Evolutionary conservation across 2,329 filamentous ascomycete species (phyloP).

Genomic region (Trichophyton verrucosum): DNA sequence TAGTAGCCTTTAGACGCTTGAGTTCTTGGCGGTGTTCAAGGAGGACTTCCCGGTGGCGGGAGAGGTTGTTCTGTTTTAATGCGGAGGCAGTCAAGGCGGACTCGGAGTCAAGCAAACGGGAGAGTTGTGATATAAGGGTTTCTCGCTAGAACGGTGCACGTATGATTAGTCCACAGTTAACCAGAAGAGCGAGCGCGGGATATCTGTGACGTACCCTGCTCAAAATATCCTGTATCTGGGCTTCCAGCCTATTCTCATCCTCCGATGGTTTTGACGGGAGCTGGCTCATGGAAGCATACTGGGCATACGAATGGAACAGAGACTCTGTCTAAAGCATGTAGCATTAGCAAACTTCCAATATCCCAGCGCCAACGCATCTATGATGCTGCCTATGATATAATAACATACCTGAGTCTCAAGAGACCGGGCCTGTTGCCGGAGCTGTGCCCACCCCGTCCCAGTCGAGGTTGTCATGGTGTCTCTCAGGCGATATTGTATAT

Average conservation of each 20-base stretch:
- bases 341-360: neutral
- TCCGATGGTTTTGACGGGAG: conserved; percentile 73
- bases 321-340: conserved; percentile 58
- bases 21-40: conserved; percentile 77
- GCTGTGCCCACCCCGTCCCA: conserved; percentile 73
- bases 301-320: conserved; percentile 60
- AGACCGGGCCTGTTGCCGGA: conserved; percentile 79
- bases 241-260: conserved; percentile 68
- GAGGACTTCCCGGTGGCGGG: conserved; percentile 81
- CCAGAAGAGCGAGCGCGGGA: neutral
- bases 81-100: conserved; percentile 74
- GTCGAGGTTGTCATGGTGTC: conserved; percentile 42
- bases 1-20: conserved; percentile 56
- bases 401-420: conserved; percentile 72
- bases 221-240: conserved; percentile 70
- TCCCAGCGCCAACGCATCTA: neutral
- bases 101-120: conserved; percentile 86
- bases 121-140: conserved; percentile 64
- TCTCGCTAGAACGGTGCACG: conserved; percentile 51
- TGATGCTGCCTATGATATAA: neutral
- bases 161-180: neutral
- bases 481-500: neutral
- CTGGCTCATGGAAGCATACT: conserved; percentile 69
- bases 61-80: conserved; percentile 92
- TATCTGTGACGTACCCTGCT: conserved; percentile 49